Base-by-base conservation (phyloP, 2,329 filamentous ascomycete species). In the Colletotrichum navitas region DNA sequence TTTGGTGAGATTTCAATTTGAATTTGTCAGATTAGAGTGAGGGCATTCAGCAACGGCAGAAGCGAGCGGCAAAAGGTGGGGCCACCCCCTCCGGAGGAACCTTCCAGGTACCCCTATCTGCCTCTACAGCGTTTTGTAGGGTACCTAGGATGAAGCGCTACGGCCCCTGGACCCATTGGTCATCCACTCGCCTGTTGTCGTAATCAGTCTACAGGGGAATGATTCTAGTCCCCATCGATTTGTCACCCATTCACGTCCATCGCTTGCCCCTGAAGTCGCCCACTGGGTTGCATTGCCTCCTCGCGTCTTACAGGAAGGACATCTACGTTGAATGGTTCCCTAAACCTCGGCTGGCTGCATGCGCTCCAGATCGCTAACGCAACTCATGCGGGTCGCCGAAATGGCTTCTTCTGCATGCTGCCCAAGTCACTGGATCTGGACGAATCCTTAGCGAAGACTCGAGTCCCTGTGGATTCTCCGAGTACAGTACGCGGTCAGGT, bases 361-460 rank as follows among this genome's bases (percentile, higher is more conserved):
- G 59, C 47, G 52, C 43, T 63, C 34, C 39, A 63, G 58, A 47
- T 71, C 52, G 59, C 65, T 68, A 52, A 36, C 54, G 59, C 60
- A 41, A 45, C 61, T 59, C 24, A 63, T 41, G 39, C 68, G 58
- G 52, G 64, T 32, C 52, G 58, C 68, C 43, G 69, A 60, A 54
- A 24, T 58, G 45, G 62, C 55, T 47, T 60, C 68, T 45, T 58
- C 58, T 69, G 69, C 69, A 72, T 72, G 39, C 6, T 41, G 45
- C 24, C 59, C 60, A 43, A 59, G 66, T 72, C 69, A 72, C 69
- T 59, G 65, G 69, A 69, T 64, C 60, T 29, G 6, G 52, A 43
- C 66, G 29, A 16, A 49, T 3, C 21, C 43, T 18, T n/a, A 21
- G 58, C 34, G 24, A 47, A 39, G 39, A 16, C 26, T 63, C 26